Evolutionary conservation across 2,329 filamentous ascomycete genomes (phyloP).

Genomic region (Cladosporium sp.): DNA sequence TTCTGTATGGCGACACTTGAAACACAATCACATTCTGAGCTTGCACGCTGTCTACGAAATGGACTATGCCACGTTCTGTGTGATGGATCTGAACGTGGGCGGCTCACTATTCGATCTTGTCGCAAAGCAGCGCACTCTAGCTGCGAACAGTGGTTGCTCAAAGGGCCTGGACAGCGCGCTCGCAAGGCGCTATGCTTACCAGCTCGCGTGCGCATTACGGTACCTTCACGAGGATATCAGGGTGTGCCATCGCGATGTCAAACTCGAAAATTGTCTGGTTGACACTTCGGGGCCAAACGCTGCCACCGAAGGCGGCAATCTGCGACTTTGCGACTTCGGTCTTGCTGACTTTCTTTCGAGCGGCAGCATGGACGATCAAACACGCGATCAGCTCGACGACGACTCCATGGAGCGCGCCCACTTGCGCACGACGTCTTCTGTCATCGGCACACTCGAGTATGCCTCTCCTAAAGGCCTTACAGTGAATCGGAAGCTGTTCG

Average conservation of each 20-base stretch:
- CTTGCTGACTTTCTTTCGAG: conserved; percentile 67
- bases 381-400: conserved; percentile 10
- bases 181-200: conserved; percentile 62
- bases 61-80: conserved; percentile 69
- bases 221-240: conserved; percentile 69
- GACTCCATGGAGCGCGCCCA: not conserved
- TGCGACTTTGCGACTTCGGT: conserved; percentile 69
- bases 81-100: conserved; percentile 64
- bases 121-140: conserved; percentile 51
- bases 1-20: conserved; percentile 66
- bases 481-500: conserved; percentile 45
- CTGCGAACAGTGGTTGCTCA: conserved; percentile 31
- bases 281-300: conserved; percentile 54
- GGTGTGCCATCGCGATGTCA: conserved; percentile 68
- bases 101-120: conserved; percentile 67
- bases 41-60: conserved; percentile 67
- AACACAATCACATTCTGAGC: conserved; percentile 63
- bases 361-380: conserved; percentile 42
- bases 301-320: conserved; percentile 53
- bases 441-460: conserved; percentile 63
- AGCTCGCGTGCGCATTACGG: conserved; percentile 64
- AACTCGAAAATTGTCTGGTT: conserved; percentile 68
- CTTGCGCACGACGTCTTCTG: conserved; percentile 39
- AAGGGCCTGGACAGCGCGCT: conserved; percentile 52
- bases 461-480: conserved; percentile 53